These are phyloP conservation scores for Nitzschia palea DNA, from an alignment of 108 stramenopile genomes.

Conservation along the genomic window DNA sequence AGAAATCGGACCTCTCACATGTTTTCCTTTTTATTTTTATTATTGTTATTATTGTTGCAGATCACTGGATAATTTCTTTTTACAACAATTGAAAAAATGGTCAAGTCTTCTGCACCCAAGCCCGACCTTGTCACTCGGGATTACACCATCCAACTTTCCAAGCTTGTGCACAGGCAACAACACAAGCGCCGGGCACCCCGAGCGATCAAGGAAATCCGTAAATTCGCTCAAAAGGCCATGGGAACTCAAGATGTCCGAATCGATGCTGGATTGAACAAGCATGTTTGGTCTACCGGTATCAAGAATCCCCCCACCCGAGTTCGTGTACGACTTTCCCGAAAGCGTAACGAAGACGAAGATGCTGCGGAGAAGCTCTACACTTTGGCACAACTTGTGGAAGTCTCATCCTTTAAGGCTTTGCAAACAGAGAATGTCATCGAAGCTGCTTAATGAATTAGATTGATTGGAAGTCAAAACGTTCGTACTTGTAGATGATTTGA, in stretches of 20 bases:
- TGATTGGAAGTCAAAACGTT: too few relatives aligned
- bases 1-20: too few relatives aligned
- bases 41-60: too few relatives aligned
- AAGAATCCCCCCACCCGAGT: conserved; percentile 96
- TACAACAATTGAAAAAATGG: too few relatives aligned
- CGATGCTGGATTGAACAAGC: conserved; percentile 87
- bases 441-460: conserved; percentile 12
- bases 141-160: conserved; percentile 99
- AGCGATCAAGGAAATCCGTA: conserved; percentile 95
- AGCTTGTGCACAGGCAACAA: conserved; percentile 89
- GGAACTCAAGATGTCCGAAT: conserved; percentile 94
- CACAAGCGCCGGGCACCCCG: conserved; percentile 98
- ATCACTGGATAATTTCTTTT: too few relatives aligned
- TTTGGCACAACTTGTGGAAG: conserved; percentile 92
- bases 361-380: conserved; percentile 99
- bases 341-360: conserved; percentile 99
- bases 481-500: too few relatives aligned
- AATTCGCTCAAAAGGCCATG: conserved; percentile 95
- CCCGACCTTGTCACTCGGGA: conserved; percentile 89
- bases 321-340: conserved; percentile 94
- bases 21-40: too few relatives aligned
- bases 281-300: conserved; percentile 91
- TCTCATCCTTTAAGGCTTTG: conserved; percentile 93
- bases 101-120: conserved; percentile 53
- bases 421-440: conserved; percentile 90